Percentiles rank a stretch among this genome's conserved stretches.
Conservation (phyloP, 371 early-diverging fungal species). For the Mortierella sp. region DNA sequence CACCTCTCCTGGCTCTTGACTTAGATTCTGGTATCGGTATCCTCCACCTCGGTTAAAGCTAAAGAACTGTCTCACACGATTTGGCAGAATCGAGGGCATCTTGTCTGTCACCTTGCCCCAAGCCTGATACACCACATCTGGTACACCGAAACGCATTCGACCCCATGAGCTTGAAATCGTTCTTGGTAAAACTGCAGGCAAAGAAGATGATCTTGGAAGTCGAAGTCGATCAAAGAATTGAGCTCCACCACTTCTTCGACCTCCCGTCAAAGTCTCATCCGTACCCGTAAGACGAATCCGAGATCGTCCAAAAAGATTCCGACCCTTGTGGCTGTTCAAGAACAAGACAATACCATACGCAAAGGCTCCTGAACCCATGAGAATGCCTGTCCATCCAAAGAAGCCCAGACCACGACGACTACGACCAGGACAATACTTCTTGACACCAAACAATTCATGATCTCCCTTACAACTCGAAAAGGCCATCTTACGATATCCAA, state of each 20-base stretch:
- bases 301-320: constrained; percentile 15
- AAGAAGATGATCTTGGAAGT: constrained; percentile 36
- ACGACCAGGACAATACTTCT: constrained; percentile 75
- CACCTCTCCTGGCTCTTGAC: constrained; percentile 49
- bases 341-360: constrained; percentile 23
- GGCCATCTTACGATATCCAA: constrained; percentile 82
- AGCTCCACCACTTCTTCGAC: not conserved
- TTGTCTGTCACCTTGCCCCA: constrained; percentile 34
- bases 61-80: constrained; percentile 26
- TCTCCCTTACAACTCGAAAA: constrained; percentile 77
- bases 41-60: constrained; percentile 10
- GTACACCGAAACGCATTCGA: constrained; percentile 21
- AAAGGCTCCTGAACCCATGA: constrained; percentile 34
- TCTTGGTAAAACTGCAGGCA: constrained; percentile 37
- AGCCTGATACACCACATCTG: constrained; percentile 27
- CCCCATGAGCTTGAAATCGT: constrained; percentile 29
- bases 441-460: constrained; percentile 63
- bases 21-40: constrained; percentile 43
- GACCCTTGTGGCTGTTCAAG: constrained; percentile 28
- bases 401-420: constrained; percentile 53
- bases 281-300: constrained; percentile 35
- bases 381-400: constrained; percentile 56
- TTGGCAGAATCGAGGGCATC: constrained; percentile 18
- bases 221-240: constrained; percentile 31
- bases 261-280: not conserved